These are phyloP conservation scores for Triadica sebifera DNA, from an alignment of 345 rosid species.

Conservation along the genomic window DNA sequence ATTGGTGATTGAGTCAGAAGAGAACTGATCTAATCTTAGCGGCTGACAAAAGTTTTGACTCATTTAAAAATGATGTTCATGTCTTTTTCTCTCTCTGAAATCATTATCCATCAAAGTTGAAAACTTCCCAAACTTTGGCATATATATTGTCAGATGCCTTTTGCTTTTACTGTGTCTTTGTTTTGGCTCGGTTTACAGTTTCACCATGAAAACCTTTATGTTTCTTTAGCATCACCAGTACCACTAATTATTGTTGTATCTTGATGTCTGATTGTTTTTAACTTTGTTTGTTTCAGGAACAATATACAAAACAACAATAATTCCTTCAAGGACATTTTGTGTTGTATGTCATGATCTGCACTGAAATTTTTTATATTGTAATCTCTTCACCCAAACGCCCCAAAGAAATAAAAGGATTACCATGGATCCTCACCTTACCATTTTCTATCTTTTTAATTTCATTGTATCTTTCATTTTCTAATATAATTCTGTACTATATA, in stretches of 20 bases:
- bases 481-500: conserved; percentile 13
- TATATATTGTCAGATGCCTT: neutral
- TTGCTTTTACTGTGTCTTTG: neutral
- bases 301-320: conserved; percentile 73
- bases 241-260: neutral
- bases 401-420: neutral
- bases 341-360: conserved; percentile 44
- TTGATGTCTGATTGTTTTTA: conserved; percentile 22
- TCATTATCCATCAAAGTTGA: neutral
- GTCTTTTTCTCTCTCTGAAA: neutral
- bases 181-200: conserved; percentile 5
- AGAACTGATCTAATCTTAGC: conserved; percentile 6
- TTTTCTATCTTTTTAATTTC: neutral
- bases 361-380: conserved; percentile 6
- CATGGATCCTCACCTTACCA: neutral
- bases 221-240: neutral
- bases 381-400: too few species aligned
- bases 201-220: conserved; percentile 4
- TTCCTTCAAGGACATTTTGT: conserved; percentile 93
- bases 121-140: neutral
- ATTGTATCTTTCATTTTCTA: neutral
- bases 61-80: neutral
- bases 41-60: neutral
- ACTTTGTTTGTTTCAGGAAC: conserved; percentile 64
- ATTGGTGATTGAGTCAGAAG: conserved; percentile 17